Conservation (phyloP, 202 grass and related monocot species). For the Panicum hallii region DNA sequence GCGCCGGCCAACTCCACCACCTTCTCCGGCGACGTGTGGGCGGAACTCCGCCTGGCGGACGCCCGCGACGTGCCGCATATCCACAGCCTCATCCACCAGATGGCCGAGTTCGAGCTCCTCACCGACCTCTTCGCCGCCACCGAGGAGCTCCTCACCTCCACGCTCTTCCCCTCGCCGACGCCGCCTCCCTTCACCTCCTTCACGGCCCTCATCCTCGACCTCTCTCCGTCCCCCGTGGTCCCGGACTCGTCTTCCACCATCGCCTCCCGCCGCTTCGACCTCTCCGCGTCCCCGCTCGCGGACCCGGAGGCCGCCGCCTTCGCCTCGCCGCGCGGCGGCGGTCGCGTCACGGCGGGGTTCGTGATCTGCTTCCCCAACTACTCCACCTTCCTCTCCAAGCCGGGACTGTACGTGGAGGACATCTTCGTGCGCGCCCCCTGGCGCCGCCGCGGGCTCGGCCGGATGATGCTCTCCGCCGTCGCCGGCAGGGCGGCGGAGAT, state of each 20-base stretch:
- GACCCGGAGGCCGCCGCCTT: slow-evolving; percentile 40
- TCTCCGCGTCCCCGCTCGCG: slow-evolving; percentile 29
- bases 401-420: slow-evolving; percentile 39
- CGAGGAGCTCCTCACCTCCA: slow-evolving; percentile 36
- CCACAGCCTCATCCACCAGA: slow-evolving; percentile 77
- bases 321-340: slow-evolving; percentile 27
- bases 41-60: slow-evolving; percentile 71
- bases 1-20: slow-evolving; percentile 45
- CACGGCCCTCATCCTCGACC: slow-evolving; percentile 35
- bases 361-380: slow-evolving; percentile 49
- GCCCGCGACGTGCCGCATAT: slow-evolving; percentile 71
- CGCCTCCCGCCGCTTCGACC: slow-evolving; percentile 37
- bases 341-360: slow-evolving; percentile 41
- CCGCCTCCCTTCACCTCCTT: slow-evolving; percentile 39
- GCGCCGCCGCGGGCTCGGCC: slow-evolving; percentile 78
- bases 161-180: slow-evolving; percentile 37
- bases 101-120: slow-evolving; percentile 91
- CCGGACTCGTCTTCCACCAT: slow-evolving; percentile 19
- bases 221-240: not conserved
- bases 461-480: slow-evolving; percentile 79
- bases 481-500: slow-evolving; percentile 68
- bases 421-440: slow-evolving; percentile 82
- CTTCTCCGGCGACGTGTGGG: slow-evolving; percentile 61
- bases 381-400: slow-evolving; percentile 39
- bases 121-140: slow-evolving; percentile 83